phyloP scores from a whole-genome alignment of 768 basidiomycete genomes.

The Lyophyllum semitale region DNA sequence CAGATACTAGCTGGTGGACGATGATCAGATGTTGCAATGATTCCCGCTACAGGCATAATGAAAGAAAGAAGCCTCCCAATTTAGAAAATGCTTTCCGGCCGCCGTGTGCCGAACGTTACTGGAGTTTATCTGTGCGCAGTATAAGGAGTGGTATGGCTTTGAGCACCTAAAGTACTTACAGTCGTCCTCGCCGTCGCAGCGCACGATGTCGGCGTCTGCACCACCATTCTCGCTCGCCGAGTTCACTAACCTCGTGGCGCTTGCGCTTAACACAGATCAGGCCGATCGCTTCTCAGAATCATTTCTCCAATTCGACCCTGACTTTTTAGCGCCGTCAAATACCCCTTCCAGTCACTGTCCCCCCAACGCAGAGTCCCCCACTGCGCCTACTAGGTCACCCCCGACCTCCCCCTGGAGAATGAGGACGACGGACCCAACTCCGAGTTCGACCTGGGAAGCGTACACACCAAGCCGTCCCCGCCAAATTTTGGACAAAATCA shows the following conservation, averaged over 20 bases:
- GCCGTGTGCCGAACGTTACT: background rate
- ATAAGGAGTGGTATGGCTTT: background rate
- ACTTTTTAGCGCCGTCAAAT: constrained; percentile 5
- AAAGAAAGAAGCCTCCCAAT: background rate
- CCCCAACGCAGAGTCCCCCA: background rate
- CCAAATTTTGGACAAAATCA: constrained; percentile 18
- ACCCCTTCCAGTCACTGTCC: background rate
- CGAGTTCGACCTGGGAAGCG: background rate
- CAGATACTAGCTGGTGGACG: background rate
- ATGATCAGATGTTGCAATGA: constrained; percentile 3
- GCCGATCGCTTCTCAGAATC: constrained; percentile 20
- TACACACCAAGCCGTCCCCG: constrained; percentile 15
- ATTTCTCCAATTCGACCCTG: constrained; percentile 20
- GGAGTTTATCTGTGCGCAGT: background rate
- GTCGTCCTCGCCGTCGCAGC: background rate
- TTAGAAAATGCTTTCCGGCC: background rate
- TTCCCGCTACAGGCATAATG: constrained; percentile 3
- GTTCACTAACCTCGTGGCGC: constrained; percentile 22
- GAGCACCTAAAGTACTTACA: background rate
- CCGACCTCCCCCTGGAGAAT: constrained; percentile 2
- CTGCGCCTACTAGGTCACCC: background rate
- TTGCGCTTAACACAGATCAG: constrained; percentile 14
- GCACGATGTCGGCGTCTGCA: constrained; percentile 4
- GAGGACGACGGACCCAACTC: background rate
- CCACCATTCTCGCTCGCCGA: constrained; percentile 20